phyloP scores from a whole-genome alignment of 2,329 filamentous ascomycete genomes.

The Pyrenophora graminea region DNA sequence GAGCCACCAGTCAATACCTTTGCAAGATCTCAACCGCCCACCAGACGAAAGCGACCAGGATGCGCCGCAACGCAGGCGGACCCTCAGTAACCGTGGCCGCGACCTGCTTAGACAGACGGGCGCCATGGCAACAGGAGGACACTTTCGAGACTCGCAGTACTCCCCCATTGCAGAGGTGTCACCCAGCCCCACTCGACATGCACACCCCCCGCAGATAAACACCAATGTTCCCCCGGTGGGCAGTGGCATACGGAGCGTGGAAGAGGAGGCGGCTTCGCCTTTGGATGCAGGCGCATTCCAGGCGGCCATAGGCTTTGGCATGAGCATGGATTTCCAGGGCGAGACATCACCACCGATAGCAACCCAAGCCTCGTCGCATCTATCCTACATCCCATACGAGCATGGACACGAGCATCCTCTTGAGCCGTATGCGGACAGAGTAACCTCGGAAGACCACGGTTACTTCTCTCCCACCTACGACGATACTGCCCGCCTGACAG shows the following conservation, averaged over 20 bases:
- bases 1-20: slow-evolving; percentile 68
- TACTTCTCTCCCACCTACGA: slow-evolving; percentile 61
- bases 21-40: slow-evolving; percentile 60
- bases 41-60: slow-evolving; percentile 41
- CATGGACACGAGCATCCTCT: neutral
- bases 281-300: slow-evolving; percentile 54
- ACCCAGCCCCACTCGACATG: slow-evolving; percentile 51
- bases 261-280: slow-evolving; percentile 48
- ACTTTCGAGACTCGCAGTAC: slow-evolving; percentile 52
- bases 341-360: slow-evolving; percentile 37
- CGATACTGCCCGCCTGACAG: slow-evolving; percentile 64
- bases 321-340: slow-evolving; percentile 54
- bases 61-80: slow-evolving; percentile 46
- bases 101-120: slow-evolving; percentile 52
- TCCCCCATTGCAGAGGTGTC: slow-evolving; percentile 58
- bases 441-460: slow-evolving; percentile 58
- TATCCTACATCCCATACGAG: slow-evolving; percentile 53
- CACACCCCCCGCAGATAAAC: slow-evolving; percentile 41
- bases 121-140: slow-evolving; percentile 48
- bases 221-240: slow-evolving; percentile 37
- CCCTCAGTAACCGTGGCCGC: slow-evolving; percentile 55
- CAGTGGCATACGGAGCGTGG: slow-evolving; percentile 35
- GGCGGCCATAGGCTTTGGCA: slow-evolving; percentile 52
- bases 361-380: slow-evolving; percentile 45
- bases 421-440: slow-evolving; percentile 42